A percentile compares a stretch with the other conserved stretches of the same genome.
These are phyloP conservation scores for Leptomonas seymouri DNA, from an alignment of 208 protist genomes.

Conservation along the genomic window DNA sequence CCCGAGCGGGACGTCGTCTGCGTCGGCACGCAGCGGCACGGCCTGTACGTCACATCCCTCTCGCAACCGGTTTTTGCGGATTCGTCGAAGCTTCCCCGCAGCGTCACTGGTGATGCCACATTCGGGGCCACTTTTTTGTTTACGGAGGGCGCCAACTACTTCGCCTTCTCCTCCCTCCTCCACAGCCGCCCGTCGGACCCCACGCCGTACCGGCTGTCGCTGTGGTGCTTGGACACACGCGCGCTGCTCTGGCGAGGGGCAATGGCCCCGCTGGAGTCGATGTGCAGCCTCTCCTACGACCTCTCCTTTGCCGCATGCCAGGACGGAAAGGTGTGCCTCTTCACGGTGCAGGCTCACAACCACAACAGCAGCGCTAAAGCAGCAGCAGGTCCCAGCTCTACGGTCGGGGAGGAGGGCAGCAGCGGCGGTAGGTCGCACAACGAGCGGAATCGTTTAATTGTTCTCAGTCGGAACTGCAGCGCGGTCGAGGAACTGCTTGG, in stretches of 20 bases:
- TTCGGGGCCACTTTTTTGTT: constrained; percentile 68
- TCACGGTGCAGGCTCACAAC: constrained; percentile 32
- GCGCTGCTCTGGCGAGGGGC: constrained; percentile 76
- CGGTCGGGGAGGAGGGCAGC: neutral
- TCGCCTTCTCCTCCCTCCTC: constrained; percentile 77
- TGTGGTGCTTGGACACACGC: constrained; percentile 51
- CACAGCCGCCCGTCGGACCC: constrained; percentile 32
- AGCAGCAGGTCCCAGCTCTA: too few relatives aligned
- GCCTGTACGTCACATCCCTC: constrained; percentile 68
- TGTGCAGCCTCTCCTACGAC: constrained; percentile 50
- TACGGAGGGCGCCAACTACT: constrained; percentile 38
- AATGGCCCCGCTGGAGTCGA: constrained; percentile 50
- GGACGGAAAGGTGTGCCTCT: constrained; percentile 41
- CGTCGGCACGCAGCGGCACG: constrained; percentile 67
- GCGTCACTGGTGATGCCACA: constrained; percentile 54
- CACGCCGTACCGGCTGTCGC: constrained; percentile 50
- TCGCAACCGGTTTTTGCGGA: constrained; percentile 40
- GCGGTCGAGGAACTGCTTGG: constrained; percentile 61
- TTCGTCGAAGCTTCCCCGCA: constrained; percentile 51
- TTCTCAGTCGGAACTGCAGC: constrained; percentile 66
- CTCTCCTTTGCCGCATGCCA: constrained; percentile 65
- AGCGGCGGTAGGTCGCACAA: neutral
- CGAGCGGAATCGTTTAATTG: constrained; percentile 34
- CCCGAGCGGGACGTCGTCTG: constrained; percentile 52
- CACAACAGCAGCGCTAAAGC: neutral